Percentiles rank a stretch among this genome's conserved stretches.
These are phyloP conservation scores for Ophiocordyceps polyrhachis-furcata DNA, from an alignment of 2,329 filamentous ascomycete species.

Conservation along the genomic window DNA sequence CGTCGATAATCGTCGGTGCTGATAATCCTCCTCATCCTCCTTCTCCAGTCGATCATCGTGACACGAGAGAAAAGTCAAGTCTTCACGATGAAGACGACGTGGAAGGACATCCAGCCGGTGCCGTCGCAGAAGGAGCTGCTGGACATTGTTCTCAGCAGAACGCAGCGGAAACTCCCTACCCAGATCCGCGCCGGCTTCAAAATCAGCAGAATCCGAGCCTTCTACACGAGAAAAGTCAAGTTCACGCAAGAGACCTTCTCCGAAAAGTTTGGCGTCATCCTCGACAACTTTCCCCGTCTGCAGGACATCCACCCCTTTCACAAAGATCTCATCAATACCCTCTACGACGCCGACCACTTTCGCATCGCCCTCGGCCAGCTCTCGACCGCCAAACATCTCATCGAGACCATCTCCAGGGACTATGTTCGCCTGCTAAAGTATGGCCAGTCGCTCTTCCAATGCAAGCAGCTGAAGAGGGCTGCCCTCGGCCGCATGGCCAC, in stretches of 20 bases:
- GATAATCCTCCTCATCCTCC: not conserved
- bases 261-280: conserved; percentile 79
- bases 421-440: conserved; percentile 89
- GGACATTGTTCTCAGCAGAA: conserved; percentile 89
- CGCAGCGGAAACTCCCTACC: conserved; percentile 80
- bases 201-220: conserved; percentile 84
- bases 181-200: conserved; percentile 91
- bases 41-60: not conserved
- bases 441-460: conserved; percentile 91
- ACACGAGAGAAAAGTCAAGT: conserved; percentile 4
- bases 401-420: conserved; percentile 89
- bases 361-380: conserved; percentile 90
- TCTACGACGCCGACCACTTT: conserved; percentile 98
- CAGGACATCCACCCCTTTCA: conserved; percentile 93
- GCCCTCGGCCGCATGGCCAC: conserved; percentile 97
- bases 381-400: conserved; percentile 86
- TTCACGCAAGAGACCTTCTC: conserved; percentile 93
- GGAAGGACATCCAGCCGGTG: conserved; percentile 69
- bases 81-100: conserved; percentile 38
- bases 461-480: conserved; percentile 95
- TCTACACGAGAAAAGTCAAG: conserved; percentile 97
- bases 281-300: conserved; percentile 82
- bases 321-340: conserved; percentile 69
- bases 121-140: conserved; percentile 91
- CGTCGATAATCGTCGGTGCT: not conserved